Evolutionary conservation across 2,329 filamentous ascomycete genomes (phyloP).

Genomic region (Fusarium armeniacum): DNA sequence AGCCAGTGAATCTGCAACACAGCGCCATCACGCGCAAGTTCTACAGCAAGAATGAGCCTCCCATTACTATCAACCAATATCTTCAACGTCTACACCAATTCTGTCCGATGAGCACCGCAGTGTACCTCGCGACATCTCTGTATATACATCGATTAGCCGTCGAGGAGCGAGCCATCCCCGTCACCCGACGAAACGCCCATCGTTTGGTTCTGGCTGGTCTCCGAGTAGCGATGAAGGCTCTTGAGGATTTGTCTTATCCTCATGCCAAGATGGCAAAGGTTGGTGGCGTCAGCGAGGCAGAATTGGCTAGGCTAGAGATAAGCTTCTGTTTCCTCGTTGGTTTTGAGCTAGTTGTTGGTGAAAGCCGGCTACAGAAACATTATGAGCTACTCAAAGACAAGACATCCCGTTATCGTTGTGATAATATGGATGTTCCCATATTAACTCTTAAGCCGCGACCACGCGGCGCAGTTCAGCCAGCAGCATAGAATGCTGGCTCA

Average conservation of each 20-base stretch:
- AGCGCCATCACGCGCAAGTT: slow-evolving; percentile 92
- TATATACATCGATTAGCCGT: slow-evolving; percentile 90
- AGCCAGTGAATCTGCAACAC: slow-evolving; percentile 82
- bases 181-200: slow-evolving; percentile 88
- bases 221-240: slow-evolving; percentile 90
- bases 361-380: slow-evolving; percentile 53
- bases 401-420: slow-evolving; percentile 46
- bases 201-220: slow-evolving; percentile 86
- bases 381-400: slow-evolving; percentile 54
- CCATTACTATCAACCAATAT: slow-evolving; percentile 87
- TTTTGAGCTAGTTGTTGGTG: slow-evolving; percentile 78
- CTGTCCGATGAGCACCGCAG: slow-evolving; percentile 93
- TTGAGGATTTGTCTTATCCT: slow-evolving; percentile 92
- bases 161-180: slow-evolving; percentile 80
- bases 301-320: slow-evolving; percentile 88
- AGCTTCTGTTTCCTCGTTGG: slow-evolving; percentile 89
- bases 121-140: slow-evolving; percentile 89
- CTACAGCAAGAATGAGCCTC: slow-evolving; percentile 88
- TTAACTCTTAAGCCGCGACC: slow-evolving; percentile 48
- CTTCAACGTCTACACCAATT: slow-evolving; percentile 87
- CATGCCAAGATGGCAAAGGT: slow-evolving; percentile 88
- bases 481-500: slow-evolving; percentile 25
- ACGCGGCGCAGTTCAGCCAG: slow-evolving; percentile 37
- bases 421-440: slow-evolving; percentile 49
- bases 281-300: slow-evolving; percentile 85